Percentiles rank a stretch among this genome's conserved stretches.
Evolutionary conservation across 345 rosid species (phyloP).

Genomic region (Eucalyptus sideroxylon): DNA sequence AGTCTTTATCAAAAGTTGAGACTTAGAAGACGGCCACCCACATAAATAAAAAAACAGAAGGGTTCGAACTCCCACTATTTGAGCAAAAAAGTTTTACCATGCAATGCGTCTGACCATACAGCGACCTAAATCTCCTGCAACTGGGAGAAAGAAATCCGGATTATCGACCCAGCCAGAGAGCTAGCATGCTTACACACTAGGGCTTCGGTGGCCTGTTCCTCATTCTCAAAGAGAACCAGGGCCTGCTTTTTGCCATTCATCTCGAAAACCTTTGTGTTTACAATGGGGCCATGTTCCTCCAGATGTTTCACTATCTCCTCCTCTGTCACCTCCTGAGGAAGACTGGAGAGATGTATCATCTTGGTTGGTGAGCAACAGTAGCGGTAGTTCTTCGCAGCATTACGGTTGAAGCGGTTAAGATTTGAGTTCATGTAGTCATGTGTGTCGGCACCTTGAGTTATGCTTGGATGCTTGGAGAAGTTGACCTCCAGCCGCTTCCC

Average conservation of each 20-base stretch:
- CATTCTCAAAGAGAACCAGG: constrained; percentile 64
- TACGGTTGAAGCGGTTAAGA: constrained; percentile 93
- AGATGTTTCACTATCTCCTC: constrained; percentile 69
- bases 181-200: constrained; percentile 89
- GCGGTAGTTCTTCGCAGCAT: constrained; percentile 92
- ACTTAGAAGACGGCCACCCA: neutral
- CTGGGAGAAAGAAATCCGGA: constrained; percentile 97
- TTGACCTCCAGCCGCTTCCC: constrained; percentile 92
- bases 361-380: constrained; percentile 98
- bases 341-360: constrained; percentile 87
- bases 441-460: constrained; percentile 84
- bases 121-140: constrained; percentile 48
- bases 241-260: constrained; percentile 96
- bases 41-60: neutral
- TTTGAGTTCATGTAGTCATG: constrained; percentile 73
- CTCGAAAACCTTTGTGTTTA: constrained; percentile 74
- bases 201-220: constrained; percentile 92
- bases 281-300: constrained; percentile 65
- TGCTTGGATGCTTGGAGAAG: constrained; percentile 81
- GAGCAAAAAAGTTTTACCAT: neutral
- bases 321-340: constrained; percentile 79
- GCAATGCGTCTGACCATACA: neutral
- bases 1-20: neutral
- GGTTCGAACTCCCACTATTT: neutral
- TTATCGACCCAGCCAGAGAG: constrained; percentile 63